Evolutionary conservation across 495 filamentous ascomycete species (phyloP).

Genomic region (Lasiosphaeria hispida): DNA sequence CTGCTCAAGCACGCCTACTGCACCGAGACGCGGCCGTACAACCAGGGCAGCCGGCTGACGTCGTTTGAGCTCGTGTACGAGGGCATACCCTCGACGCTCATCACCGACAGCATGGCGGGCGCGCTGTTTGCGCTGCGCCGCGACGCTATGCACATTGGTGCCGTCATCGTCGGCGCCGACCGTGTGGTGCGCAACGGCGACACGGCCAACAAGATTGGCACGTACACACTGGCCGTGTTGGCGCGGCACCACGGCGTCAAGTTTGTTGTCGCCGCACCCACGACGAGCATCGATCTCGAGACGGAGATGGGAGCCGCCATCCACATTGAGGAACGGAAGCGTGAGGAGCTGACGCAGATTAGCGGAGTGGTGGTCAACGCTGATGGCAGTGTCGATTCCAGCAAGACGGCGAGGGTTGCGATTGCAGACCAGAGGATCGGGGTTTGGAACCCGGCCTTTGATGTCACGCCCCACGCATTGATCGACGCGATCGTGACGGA

Average conservation of each 20-base stretch:
- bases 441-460: conserved; percentile 96
- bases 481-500: conserved; percentile 97
- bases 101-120: conserved; percentile 96
- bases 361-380: conserved; percentile 63
- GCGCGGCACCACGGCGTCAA: conserved; percentile 85
- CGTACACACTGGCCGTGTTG: conserved; percentile 84
- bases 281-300: conserved; percentile 85
- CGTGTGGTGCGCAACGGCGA: conserved; percentile 95
- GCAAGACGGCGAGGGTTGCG: conserved; percentile 62
- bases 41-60: conserved; percentile 92
- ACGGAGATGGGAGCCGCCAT: conserved; percentile 75
- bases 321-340: conserved; percentile 80
- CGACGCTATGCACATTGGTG: conserved; percentile 61
- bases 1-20: conserved; percentile 80
- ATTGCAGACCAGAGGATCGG: conserved; percentile 78
- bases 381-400: conserved; percentile 49
- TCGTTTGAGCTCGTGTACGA: conserved; percentile 96
- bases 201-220: conserved; percentile 98
- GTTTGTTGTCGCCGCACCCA: conserved; percentile 91
- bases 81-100: conserved; percentile 83
- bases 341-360: conserved; percentile 75
- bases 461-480: conserved; percentile 80
- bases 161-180: conserved; percentile 92
- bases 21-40: conserved; percentile 96
- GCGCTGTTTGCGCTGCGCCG: conserved; percentile 66